phyloP scores from a whole-genome alignment of 1,139 yeast species.

The Starmera stellimalicola region DNA sequence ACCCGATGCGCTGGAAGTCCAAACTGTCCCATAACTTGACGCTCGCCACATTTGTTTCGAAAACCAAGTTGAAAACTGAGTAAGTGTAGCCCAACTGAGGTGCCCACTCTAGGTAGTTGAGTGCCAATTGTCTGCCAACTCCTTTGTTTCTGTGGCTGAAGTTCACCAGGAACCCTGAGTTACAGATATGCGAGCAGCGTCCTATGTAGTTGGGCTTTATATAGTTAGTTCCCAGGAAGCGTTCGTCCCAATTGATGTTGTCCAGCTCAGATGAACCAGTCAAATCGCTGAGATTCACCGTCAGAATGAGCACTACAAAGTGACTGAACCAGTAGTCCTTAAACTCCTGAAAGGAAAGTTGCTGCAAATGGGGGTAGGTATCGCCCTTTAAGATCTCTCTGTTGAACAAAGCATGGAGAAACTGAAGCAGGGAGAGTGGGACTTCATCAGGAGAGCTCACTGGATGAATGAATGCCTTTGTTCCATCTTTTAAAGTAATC shows the following conservation, averaged over 20 bases:
- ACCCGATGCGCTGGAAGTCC: constrained; percentile 68
- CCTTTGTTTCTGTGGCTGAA: constrained; percentile 42
- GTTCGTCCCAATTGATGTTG: constrained; percentile 28
- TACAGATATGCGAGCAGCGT: constrained; percentile 70
- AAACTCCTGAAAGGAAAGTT: constrained; percentile 56
- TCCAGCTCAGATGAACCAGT: constrained; percentile 3
- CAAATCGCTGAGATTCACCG: constrained; percentile 18
- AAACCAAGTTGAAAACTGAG: constrained; percentile 77
- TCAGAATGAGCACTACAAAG: constrained; percentile 48
- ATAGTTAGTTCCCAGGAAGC: constrained; percentile 59
- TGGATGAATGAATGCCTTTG: constrained; percentile 80
- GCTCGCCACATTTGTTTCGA: constrained; percentile 63
- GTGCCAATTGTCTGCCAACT: constrained; percentile 55
- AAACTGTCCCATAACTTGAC: constrained; percentile 62
- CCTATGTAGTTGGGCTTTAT: constrained; percentile 74
- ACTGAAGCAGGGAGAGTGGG: constrained; percentile 64
- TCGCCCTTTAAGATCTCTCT: constrained; percentile 78
- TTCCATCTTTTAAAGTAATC: constrained; percentile 37
- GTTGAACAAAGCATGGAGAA: constrained; percentile 69
- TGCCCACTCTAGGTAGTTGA: constrained; percentile 52
- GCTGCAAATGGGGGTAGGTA: constrained; percentile 68
- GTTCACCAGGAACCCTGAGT: constrained; percentile 69
- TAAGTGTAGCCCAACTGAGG: constrained; percentile 65
- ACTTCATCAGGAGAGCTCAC: constrained; percentile 46
- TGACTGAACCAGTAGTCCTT: constrained; percentile 78